Percentiles rank a stretch among this genome's conserved stretches.
Evolutionary conservation across 768 basidiomycete species (phyloP).

Genomic region (Lentinula edodes): DNA sequence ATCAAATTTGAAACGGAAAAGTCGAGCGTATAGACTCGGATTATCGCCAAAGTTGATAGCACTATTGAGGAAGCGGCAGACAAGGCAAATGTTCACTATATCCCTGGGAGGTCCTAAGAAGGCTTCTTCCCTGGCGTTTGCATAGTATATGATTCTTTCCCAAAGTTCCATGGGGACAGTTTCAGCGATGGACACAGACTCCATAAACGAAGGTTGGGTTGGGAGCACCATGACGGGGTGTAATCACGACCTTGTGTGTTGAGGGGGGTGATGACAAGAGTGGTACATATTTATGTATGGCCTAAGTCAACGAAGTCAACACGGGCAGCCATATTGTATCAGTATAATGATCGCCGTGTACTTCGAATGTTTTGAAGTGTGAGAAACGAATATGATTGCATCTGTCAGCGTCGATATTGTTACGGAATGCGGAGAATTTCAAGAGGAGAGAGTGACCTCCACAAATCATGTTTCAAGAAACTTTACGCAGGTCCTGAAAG

Average conservation of each 20-base stretch:
- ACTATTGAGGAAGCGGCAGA: slow-evolving; percentile 29
- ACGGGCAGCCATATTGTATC: not conserved
- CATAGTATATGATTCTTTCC: slow-evolving; percentile 38
- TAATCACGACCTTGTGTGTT: not conserved
- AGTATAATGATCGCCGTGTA: slow-evolving; percentile 3
- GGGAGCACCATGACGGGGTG: not conserved
- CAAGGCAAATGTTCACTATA: slow-evolving; percentile 31
- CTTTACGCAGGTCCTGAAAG: too few species aligned
- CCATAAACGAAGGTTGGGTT: not conserved
- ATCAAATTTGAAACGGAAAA: slow-evolving; percentile 44
- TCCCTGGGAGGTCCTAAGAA: slow-evolving; percentile 39
- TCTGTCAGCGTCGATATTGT: not conserved
- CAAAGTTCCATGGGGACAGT: slow-evolving; percentile 22
- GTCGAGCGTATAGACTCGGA: slow-evolving; percentile 32
- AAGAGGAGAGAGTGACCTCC: not conserved
- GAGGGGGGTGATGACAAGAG: too few species aligned
- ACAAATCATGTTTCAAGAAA: too few species aligned
- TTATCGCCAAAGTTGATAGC: slow-evolving; percentile 30
- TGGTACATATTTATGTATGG: not conserved
- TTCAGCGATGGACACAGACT: not conserved
- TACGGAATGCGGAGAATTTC: not conserved
- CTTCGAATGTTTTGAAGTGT: not conserved
- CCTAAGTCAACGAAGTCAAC: not conserved
- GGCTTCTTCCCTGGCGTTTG: slow-evolving; percentile 23
- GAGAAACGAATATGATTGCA: slow-evolving; percentile 1